phyloP scores from a whole-genome alignment of 139 green algal genomes.

The Bryopsis sp. region DNA sequence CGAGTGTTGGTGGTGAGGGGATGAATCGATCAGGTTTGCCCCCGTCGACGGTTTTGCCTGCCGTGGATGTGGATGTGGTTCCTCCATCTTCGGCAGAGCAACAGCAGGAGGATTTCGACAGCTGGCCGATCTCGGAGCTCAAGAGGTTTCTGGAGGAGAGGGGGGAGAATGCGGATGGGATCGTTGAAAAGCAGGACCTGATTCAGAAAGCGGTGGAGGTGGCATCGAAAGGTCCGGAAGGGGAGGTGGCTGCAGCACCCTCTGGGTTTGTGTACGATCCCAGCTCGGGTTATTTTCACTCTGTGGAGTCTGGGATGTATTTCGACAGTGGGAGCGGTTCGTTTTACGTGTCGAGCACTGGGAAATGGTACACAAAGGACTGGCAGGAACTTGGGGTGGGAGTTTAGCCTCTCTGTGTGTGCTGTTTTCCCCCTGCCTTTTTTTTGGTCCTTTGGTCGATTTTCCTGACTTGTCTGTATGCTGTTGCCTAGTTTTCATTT shows the following conservation, averaged over 20 bases:
- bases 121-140: conserved; percentile 8
- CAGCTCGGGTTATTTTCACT: conserved; percentile 6
- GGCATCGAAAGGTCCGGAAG: neutral
- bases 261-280: neutral
- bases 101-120: neutral
- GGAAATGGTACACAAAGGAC: conserved; percentile 6
- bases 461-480: too few species aligned
- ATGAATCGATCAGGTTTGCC: too few species aligned
- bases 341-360: conserved; percentile 1
- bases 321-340: neutral
- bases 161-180: neutral
- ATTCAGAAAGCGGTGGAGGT: conserved; percentile 9
- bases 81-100: too few species aligned
- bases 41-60: too few species aligned
- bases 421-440: too few species aligned
- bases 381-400: conserved; percentile 13
- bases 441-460: too few species aligned
- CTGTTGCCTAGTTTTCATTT: too few species aligned
- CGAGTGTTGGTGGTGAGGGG: too few species aligned
- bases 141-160: conserved; percentile 8
- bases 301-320: neutral
- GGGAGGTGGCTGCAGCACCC: neutral
- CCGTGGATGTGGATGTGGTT: too few species aligned
- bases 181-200: conserved; percentile 12
- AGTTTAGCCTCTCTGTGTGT: too few species aligned